phyloP scores from a whole-genome alignment of 768 basidiomycete species.

The Xerocomellus intermedius region DNA sequence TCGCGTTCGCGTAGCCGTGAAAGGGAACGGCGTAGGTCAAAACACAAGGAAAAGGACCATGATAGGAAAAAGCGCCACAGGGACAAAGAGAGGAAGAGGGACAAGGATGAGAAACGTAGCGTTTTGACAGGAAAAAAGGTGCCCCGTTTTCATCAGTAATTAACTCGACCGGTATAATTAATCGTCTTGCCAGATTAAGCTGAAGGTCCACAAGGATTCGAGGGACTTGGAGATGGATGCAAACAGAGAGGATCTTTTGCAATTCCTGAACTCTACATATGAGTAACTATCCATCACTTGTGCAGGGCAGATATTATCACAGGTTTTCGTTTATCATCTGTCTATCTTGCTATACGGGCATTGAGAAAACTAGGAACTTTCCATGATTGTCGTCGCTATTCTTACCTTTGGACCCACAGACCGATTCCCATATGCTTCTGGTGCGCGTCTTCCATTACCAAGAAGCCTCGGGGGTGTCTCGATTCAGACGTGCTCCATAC shows the following conservation, averaged over 20 bases:
- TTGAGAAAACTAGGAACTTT: neutral
- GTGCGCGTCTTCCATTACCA: neutral
- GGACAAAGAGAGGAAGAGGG: constrained; percentile 35
- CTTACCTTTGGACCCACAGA: neutral
- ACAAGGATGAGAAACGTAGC: constrained; percentile 50
- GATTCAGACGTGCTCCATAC: neutral
- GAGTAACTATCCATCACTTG: constrained; percentile 9
- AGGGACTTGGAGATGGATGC: constrained; percentile 55
- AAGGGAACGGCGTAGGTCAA: constrained; percentile 24
- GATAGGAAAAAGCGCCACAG: constrained; percentile 40
- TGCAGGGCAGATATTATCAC: neutral
- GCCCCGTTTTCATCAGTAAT: neutral
- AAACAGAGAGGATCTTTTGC: constrained; percentile 51
- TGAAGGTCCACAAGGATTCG: constrained; percentile 61
- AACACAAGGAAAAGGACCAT: constrained; percentile 27
- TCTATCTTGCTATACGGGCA: neutral
- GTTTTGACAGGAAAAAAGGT: constrained; percentile 65
- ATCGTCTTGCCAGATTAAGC: constrained; percentile 46
- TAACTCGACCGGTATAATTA: neutral
- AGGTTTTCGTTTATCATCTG: neutral
- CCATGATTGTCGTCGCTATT: neutral
- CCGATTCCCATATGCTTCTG: neutral
- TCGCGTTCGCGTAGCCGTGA: constrained; percentile 32
- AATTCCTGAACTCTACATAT: constrained; percentile 56
- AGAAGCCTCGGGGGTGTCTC: neutral